Conservation (phyloP, 139 green algal species). For the Chlorella sp. region DNA sequence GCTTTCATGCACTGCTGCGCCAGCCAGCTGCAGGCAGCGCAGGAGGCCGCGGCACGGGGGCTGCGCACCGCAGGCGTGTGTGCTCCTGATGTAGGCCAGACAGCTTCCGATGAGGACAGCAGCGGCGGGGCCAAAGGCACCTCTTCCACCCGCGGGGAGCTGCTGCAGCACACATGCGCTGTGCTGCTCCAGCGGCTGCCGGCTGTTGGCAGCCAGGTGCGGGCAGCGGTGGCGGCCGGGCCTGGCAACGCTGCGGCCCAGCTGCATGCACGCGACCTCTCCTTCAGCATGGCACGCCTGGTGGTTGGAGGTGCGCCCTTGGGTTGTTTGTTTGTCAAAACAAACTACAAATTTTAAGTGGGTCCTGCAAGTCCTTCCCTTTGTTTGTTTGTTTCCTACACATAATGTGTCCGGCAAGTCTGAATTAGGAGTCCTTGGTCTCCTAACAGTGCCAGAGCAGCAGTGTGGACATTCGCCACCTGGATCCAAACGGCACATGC, state of each 20-base stretch:
- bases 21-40: neutral
- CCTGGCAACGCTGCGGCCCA: slow-evolving; percentile 1
- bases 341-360: too few relatives aligned
- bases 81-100: neutral
- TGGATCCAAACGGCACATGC: too few relatives aligned
- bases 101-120: neutral
- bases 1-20: neutral
- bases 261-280: slow-evolving; percentile 13
- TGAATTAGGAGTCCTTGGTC: neutral
- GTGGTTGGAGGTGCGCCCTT: slow-evolving; percentile 28
- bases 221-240: neutral
- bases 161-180: neutral
- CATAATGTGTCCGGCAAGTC: neutral
- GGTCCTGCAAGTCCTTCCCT: neutral
- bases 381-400: neutral
- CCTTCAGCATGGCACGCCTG: neutral
- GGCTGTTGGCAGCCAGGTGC: neutral
- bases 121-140: neutral
- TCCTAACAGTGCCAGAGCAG: neutral
- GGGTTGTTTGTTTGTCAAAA: too few relatives aligned
- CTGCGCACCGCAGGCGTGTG: neutral
- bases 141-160: too few relatives aligned
- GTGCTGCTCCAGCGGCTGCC: neutral
- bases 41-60: neutral
- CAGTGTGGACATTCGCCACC: neutral